Conservation (phyloP, 768 basidiomycete genomes). For the Tephrocybe sp. region DNA sequence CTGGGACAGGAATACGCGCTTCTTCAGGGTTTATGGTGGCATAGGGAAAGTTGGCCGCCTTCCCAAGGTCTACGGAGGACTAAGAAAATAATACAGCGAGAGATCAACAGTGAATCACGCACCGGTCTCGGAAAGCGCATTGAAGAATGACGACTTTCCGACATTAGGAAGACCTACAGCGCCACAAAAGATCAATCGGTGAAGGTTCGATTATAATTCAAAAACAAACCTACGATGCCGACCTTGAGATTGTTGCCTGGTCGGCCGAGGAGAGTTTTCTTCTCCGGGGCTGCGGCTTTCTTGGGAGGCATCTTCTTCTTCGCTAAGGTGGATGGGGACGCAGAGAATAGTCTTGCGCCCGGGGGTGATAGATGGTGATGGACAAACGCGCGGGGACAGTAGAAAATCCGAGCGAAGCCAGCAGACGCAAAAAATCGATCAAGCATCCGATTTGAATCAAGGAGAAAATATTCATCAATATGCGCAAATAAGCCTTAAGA, state of each 20-base stretch:
- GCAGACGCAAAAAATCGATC: conserved; percentile 23
- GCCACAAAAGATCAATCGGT: conserved; percentile 17
- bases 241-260: conserved; percentile 98
- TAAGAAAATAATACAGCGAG: background rate
- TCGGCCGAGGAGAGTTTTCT: conserved; percentile 84
- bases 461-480: conserved; percentile 16
- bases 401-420: conserved; percentile 14
- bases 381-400: conserved; percentile 12
- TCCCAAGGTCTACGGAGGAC: conserved; percentile 68
- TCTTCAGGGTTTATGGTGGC: conserved; percentile 92
- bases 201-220: conserved; percentile 15
- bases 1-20: conserved; percentile 95
- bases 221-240: conserved; percentile 91
- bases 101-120: conserved; percentile 21
- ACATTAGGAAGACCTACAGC: conserved; percentile 86
- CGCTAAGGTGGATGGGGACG: conserved; percentile 33
- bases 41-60: conserved; percentile 98
- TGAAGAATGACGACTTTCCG: conserved; percentile 99
- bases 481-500: conserved; percentile 15
- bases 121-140: conserved; percentile 91
- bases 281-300: conserved; percentile 75
- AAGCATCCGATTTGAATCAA: conserved; percentile 21
- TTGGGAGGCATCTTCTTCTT: conserved; percentile 90
- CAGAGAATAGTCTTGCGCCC: conserved; percentile 28
- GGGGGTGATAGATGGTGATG: conserved; percentile 6